phyloP scores from a whole-genome alignment of 441 rosid genomes.

The Aleurites moluccanus region DNA sequence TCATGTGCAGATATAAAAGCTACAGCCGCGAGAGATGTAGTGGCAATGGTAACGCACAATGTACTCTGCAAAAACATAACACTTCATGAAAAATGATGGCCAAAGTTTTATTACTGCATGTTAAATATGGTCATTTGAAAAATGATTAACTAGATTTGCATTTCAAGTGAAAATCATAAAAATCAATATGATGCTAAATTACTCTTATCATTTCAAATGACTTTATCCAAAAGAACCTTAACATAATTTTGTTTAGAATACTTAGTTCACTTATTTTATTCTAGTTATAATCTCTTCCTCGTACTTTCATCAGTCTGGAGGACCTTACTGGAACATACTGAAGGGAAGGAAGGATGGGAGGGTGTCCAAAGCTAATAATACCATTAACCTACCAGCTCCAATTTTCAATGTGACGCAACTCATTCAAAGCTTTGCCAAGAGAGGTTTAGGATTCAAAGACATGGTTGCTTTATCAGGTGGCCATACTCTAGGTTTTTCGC shows the following conservation, averaged over 20 bases:
- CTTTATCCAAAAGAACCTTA: no score
- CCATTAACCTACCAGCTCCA: conserved; percentile 66
- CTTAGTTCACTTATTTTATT: conserved; percentile 2
- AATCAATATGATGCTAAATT: no score
- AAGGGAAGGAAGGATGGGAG: conserved; percentile 82
- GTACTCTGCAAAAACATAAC: background rate
- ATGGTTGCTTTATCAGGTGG: conserved; percentile 80
- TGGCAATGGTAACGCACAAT: conserved; percentile 46
- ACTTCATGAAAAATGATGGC: background rate
- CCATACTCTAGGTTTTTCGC: conserved; percentile 72
- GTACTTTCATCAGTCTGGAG: conserved; percentile 51
- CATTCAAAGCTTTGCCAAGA: conserved; percentile 63
- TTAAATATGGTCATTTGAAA: no score
- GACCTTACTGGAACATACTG: conserved; percentile 58
- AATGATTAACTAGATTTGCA: no score
- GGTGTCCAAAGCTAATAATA: conserved; percentile 56
- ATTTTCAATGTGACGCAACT: conserved; percentile 61
- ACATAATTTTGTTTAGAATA: background rate
- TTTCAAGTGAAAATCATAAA: no score
- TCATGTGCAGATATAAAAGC: conserved; percentile 68
- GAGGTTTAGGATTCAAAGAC: conserved; percentile 72
- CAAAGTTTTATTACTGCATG: no score
- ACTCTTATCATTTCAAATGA: no score
- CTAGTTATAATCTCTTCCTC: background rate
- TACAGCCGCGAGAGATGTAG: conserved; percentile 77